Conservation (phyloP, 805 yeast species). For the Candida chauliodis region DNA sequence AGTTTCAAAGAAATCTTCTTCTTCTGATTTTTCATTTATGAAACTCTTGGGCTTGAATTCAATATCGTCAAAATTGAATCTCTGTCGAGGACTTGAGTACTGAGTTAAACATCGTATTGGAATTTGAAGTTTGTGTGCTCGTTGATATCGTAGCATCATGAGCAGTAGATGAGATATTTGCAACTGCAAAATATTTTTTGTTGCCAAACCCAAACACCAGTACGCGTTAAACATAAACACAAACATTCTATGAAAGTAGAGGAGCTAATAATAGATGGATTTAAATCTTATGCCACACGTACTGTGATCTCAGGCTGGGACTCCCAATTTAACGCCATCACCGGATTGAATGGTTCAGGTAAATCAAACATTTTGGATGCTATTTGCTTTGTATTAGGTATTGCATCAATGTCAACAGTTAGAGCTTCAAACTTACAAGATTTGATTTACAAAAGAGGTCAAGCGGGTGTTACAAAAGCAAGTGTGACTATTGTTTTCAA, state of each 20-base stretch:
- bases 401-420: conserved; percentile 90
- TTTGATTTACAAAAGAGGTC: conserved; percentile 93
- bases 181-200: neutral
- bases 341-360: conserved; percentile 97
- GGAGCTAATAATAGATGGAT: conserved; percentile 94
- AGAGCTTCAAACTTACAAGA: conserved; percentile 93
- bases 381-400: conserved; percentile 96
- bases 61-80: conserved; percentile 1
- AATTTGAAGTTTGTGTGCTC: too few relatives aligned
- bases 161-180: conserved; percentile 5
- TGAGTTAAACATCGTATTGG: neutral
- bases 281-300: conserved; percentile 95
- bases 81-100: neutral
- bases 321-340: conserved; percentile 92
- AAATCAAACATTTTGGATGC: conserved; percentile 96
- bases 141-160: conserved; percentile 5
- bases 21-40: neutral
- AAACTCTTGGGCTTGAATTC: neutral
- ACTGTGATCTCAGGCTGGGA: conserved; percentile 97
- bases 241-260: conserved; percentile 72
- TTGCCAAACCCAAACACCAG: neutral
- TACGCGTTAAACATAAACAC: neutral
- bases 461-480: conserved; percentile 96
- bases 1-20: neutral
- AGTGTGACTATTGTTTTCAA: conserved; percentile 95